A percentile compares a stretch with the other conserved stretches of the same genome.
These are phyloP conservation scores for Chlamydomonas eustigma DNA, from an alignment of 139 green algal species.

Conservation along the genomic window DNA sequence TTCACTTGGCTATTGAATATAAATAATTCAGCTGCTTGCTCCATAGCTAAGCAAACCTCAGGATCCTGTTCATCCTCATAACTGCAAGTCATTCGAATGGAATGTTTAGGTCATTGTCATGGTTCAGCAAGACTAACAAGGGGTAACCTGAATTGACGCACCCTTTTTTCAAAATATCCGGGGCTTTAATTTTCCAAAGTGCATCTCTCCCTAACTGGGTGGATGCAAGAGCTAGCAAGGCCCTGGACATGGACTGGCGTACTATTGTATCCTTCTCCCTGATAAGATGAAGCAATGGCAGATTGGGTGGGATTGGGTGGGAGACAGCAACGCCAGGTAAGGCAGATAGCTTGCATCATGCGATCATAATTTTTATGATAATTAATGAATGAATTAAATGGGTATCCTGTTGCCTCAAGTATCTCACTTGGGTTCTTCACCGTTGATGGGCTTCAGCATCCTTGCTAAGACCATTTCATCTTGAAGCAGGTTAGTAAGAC, in stretches of 20 bases:
- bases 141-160: neutral
- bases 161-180: conserved; percentile 8
- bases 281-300: neutral
- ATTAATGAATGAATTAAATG: too few species aligned
- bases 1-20: neutral
- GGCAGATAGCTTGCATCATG: neutral
- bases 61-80: conserved; percentile 11
- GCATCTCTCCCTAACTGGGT: conserved; percentile 6
- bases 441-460: conserved; percentile 20
- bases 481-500: neutral
- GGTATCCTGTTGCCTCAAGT: too few species aligned
- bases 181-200: conserved; percentile 15
- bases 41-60: conserved; percentile 4
- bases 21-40: conserved; percentile 7
- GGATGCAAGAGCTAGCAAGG: conserved; percentile 8
- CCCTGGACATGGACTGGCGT: conserved; percentile 4
- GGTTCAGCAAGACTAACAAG: neutral
- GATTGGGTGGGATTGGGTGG: neutral
- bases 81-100: neutral
- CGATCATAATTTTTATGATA: neutral
- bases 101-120: neutral
- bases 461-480: neutral
- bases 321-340: neutral
- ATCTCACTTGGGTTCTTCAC: neutral
- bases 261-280: conserved; percentile 8